A percentile compares a stretch with the other conserved stretches of the same genome.
Evolutionary conservation across 768 basidiomycete species (phyloP).

Genomic region (Punctularia strigosozonata): DNA sequence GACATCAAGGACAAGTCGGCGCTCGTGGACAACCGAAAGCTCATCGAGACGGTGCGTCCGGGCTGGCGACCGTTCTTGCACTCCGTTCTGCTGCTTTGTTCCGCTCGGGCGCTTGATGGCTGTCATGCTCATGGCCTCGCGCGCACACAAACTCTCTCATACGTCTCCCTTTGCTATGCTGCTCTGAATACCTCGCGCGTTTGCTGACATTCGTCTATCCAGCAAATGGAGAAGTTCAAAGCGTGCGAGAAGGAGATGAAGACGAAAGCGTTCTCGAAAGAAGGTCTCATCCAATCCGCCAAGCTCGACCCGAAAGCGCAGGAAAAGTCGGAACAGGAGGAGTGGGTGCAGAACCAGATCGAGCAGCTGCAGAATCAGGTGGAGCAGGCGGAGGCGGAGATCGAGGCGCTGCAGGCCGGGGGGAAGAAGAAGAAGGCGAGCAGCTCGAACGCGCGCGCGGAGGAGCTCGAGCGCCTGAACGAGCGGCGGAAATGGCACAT

Average conservation of each 20-base stretch:
- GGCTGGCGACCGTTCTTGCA: not conserved
- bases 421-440: conserved; percentile 80
- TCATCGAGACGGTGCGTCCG: conserved; percentile 87
- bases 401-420: conserved; percentile 69
- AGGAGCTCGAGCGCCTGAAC: conserved; percentile 80
- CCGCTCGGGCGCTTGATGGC: not conserved
- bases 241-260: conserved; percentile 99
- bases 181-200: not conserved
- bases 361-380: conserved; percentile 91
- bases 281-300: conserved; percentile 87
- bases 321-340: conserved; percentile 82
- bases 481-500: conserved; percentile 96
- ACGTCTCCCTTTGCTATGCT: not conserved
- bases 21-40: conserved; percentile 83
- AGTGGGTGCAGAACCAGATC: conserved; percentile 81
- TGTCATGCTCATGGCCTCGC: not conserved
- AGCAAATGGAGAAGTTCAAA: conserved; percentile 99
- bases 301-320: conserved; percentile 96
- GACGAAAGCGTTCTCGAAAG: conserved; percentile 99
- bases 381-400: conserved; percentile 89
- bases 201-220: conserved; percentile 4
- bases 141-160: not conserved
- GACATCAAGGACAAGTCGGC: conserved; percentile 98
- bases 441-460: conserved; percentile 47
- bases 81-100: not conserved